Evolutionary conservation across 2,329 filamentous ascomycete genomes (phyloP).

Genomic region (Fusarium pseudonygamai): DNA sequence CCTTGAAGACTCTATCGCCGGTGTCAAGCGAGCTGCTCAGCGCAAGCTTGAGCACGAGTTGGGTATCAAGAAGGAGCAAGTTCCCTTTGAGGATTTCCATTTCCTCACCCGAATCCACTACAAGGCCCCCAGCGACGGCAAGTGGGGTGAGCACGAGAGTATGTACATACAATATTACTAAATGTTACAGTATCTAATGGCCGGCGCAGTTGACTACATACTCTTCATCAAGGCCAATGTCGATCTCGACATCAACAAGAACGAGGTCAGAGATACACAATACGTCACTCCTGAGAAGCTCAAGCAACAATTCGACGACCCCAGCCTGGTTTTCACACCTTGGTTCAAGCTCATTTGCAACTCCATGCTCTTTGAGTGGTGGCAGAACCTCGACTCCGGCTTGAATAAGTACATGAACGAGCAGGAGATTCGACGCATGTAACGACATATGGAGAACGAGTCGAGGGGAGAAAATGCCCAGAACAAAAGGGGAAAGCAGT

Average conservation of each 20-base stretch:
- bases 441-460: conserved; percentile 7
- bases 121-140: conserved; percentile 94
- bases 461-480: not conserved
- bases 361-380: conserved; percentile 98
- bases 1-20: conserved; percentile 80
- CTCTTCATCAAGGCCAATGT: conserved; percentile 97
- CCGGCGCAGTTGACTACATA: conserved; percentile 87
- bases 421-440: conserved; percentile 87
- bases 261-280: conserved; percentile 86
- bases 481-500: conserved; percentile 1
- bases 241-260: conserved; percentile 81
- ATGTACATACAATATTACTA: conserved; percentile 51
- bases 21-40: conserved; percentile 91
- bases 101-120: conserved; percentile 98
- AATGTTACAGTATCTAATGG: conserved; percentile 11
- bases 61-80: conserved; percentile 88
- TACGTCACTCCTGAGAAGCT: conserved; percentile 87
- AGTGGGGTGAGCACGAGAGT: conserved; percentile 99
- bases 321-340: conserved; percentile 86
- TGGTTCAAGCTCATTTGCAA: conserved; percentile 99
- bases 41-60: conserved; percentile 95
- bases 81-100: conserved; percentile 89
- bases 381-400: conserved; percentile 82
- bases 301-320: conserved; percentile 85
- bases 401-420: conserved; percentile 89